A percentile compares a stretch with the other conserved stretches of the same genome.
Evolutionary conservation across 2,329 filamentous ascomycete genomes (phyloP).

Genomic region (Ceratocystis diversiconidia): DNA sequence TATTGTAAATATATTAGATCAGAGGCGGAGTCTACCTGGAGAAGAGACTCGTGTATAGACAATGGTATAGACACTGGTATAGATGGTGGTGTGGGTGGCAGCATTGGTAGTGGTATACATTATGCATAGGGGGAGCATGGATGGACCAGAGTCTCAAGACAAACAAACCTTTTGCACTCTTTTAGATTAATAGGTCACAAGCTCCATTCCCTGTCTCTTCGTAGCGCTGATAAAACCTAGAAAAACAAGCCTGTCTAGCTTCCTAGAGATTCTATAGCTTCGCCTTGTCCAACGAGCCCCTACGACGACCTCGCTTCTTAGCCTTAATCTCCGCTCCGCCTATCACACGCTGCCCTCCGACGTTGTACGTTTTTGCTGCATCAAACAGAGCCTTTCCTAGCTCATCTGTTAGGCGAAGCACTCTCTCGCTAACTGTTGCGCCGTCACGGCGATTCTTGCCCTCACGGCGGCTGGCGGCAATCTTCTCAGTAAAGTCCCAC

Average conservation of each 20-base stretch:
- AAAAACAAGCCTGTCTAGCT: not conserved
- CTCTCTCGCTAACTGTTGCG: conserved; percentile 69
- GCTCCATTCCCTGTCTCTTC: no score
- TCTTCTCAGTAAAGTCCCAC: conserved; percentile 85
- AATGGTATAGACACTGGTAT: no score
- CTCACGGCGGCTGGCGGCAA: conserved; percentile 68
- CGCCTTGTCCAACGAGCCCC: conserved; percentile 34
- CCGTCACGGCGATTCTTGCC: conserved; percentile 95
- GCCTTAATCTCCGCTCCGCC: conserved; percentile 26
- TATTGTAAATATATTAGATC: not conserved
- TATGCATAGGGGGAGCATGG: no score
- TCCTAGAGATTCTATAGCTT: conserved; percentile 2
- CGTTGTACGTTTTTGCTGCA: conserved; percentile 36
- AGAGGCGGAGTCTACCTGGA: no score
- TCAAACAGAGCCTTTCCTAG: conserved; percentile 59
- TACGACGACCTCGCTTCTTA: conserved; percentile 34
- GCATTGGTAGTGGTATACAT: no score
- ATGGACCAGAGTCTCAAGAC: no score
- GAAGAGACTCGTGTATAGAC: no score
- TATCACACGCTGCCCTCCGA: conserved; percentile 36
- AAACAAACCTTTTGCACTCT: no score
- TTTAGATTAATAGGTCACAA: no score
- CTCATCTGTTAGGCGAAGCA: conserved; percentile 60
- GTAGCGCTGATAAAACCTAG: not conserved
- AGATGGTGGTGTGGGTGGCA: no score